Base-by-base conservation (phyloP, 2,329 filamentous ascomycete species). In the Penicillium sp. region DNA sequence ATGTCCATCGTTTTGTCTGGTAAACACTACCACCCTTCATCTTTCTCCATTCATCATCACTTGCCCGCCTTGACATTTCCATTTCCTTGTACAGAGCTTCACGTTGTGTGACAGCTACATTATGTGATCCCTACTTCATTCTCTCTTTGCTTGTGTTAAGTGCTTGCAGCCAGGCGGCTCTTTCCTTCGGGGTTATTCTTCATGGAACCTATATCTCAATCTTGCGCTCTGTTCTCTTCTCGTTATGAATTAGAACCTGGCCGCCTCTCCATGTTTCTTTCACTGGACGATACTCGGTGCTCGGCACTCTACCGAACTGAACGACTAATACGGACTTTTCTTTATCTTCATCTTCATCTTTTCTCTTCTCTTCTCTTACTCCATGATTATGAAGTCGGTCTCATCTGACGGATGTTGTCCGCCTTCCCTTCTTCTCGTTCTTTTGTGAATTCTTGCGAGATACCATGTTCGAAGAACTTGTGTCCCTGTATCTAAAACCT, bases 1-100 rank as follows among this genome's bases (percentile, higher is more conserved):
- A 69, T 67, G 61, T 64, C 67, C 63, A 66, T 67, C 60, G 49
- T 66, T 64, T 57, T 55, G 56, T 54, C 35, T 60, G 60, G n/a
- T 31, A 20, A 28, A 31, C 31, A 39, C 34, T 47, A 52, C 56
- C 50, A 49, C 59, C 50, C 50, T 53, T 63, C 41, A 55, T 34
- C 38, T 53, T 20, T 42, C 1, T 39, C 37, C 14, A 22, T 22
- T 28, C 34, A 38, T 22, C 22, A 22, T 64, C 57, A 57, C 55
- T 52, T 43, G 55, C 17, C 52, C 17, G 6, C 43, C 17, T 25
- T 52, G 20, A 51, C 14, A 35, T 28, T 49, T 8, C 22, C 37
- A 10, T 22, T 47, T 14, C 20, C 47, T 59, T 62, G 47, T 50
- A 65, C 62, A 67, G 58, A 67, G 41, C 50, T 57, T 57, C 20